These are phyloP conservation scores for Boletus smithii DNA, from an alignment of 1,284 basidiomycete genomes.

Conservation along the genomic window DNA sequence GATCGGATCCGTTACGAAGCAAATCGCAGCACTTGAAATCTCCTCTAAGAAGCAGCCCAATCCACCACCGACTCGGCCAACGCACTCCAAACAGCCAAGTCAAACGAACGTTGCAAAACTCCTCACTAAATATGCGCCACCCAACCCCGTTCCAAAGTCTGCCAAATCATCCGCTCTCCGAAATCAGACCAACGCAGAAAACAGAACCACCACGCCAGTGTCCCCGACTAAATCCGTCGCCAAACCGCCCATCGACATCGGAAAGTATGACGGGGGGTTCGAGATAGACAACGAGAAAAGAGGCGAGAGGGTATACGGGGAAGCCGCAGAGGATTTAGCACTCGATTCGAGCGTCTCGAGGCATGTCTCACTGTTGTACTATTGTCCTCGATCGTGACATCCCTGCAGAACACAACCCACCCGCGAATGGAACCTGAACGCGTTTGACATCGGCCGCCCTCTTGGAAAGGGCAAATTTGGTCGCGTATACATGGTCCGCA, in stretches of 20 bases:
- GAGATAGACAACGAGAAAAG: slow-evolving; percentile 74
- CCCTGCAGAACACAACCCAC: slow-evolving; percentile 58
- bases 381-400: slow-evolving; percentile 7
- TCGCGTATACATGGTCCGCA: slow-evolving; percentile 97
- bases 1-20: slow-evolving; percentile 44
- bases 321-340: slow-evolving; percentile 72
- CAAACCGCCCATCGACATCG: slow-evolving; percentile 60
- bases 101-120: slow-evolving; percentile 61
- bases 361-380: slow-evolving; percentile 40
- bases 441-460: slow-evolving; percentile 94
- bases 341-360: slow-evolving; percentile 69
- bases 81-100: slow-evolving; percentile 51
- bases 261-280: slow-evolving; percentile 82
- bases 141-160: slow-evolving; percentile 42
- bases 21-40: slow-evolving; percentile 49
- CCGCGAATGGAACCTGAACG: slow-evolving; percentile 78
- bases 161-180: slow-evolving; percentile 40
- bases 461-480: slow-evolving; percentile 99
- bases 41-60: slow-evolving; percentile 41
- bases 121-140: slow-evolving; percentile 62
- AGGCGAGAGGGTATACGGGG: slow-evolving; percentile 60
- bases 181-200: slow-evolving; percentile 35
- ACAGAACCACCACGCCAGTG: slow-evolving; percentile 26
- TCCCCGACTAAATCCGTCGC: slow-evolving; percentile 17
- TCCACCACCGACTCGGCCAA: slow-evolving; percentile 31